Evolutionary conservation across 192 early-diverging fungal genomes (phyloP).

Genomic region (Backusella westeae): DNA sequence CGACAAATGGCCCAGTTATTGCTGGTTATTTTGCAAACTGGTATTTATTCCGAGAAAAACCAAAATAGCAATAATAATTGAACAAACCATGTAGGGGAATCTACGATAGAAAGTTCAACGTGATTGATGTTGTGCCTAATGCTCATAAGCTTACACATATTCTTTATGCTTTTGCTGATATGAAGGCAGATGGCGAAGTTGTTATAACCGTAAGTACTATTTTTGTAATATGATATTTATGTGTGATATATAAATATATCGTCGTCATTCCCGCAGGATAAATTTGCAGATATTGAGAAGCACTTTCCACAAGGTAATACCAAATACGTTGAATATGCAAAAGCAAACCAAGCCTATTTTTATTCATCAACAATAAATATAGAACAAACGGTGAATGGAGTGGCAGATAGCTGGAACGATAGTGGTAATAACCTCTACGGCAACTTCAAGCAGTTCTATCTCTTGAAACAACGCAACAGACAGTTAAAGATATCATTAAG

Average conservation of each 20-base stretch:
- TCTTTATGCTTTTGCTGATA: constrained; percentile 79
- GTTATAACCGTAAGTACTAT: constrained; percentile 36
- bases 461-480: constrained; percentile 66
- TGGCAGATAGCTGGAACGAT: constrained; percentile 55
- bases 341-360: background rate
- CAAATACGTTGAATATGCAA: background rate
- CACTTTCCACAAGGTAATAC: constrained; percentile 29
- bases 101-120: constrained; percentile 67
- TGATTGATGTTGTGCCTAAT: constrained; percentile 58
- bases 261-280: constrained; percentile 39
- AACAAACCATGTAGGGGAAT: constrained; percentile 51
- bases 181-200: constrained; percentile 60
- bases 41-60: constrained; percentile 7
- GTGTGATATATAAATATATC: background rate
- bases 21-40: constrained; percentile 37
- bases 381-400: constrained; percentile 30
- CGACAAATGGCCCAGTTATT: constrained; percentile 29
- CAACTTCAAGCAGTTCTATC: constrained; percentile 61
- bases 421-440: constrained; percentile 50
- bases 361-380: background rate
- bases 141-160: constrained; percentile 68
- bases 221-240: background rate
- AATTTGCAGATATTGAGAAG: constrained; percentile 80
- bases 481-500: constrained; percentile 69
- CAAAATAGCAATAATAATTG: background rate